These are phyloP conservation scores for Aspergillus nomiae DNA, from an alignment of 2,329 filamentous ascomycete species.

Conservation along the genomic window DNA sequence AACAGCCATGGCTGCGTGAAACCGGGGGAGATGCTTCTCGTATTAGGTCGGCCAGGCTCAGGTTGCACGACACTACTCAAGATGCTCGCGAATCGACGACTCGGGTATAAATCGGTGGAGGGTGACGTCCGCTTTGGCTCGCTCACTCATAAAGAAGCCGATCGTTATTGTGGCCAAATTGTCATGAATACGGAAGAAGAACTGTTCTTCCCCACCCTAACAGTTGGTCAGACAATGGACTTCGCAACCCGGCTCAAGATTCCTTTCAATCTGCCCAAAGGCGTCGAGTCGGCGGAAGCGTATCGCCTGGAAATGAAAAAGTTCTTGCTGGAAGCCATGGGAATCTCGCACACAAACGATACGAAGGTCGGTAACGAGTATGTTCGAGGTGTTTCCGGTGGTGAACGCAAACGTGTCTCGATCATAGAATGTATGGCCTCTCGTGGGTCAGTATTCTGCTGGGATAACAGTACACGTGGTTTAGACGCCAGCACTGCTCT, in stretches of 20 bases:
- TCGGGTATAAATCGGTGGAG: conserved; percentile 59
- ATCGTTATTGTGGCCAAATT: conserved; percentile 57
- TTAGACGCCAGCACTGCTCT: conserved; percentile 67
- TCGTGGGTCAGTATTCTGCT: conserved; percentile 60
- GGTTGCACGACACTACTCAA: conserved; percentile 74
- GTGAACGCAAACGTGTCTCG: conserved; percentile 68
- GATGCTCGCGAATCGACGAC: conserved; percentile 65
- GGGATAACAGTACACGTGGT: conserved; percentile 66
- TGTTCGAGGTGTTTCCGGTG: conserved; percentile 66
- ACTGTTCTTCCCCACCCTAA: conserved; percentile 51
- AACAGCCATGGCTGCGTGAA: conserved; percentile 69
- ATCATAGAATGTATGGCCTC: conserved; percentile 66
- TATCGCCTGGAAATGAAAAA: conserved; percentile 5
- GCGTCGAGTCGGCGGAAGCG: background rate
- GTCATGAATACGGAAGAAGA: conserved; percentile 57
- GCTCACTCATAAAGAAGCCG: conserved; percentile 43
- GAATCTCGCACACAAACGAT: conserved; percentile 30
- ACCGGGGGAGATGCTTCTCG: conserved; percentile 71
- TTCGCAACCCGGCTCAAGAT: conserved; percentile 24
- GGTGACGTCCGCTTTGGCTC: conserved; percentile 61
- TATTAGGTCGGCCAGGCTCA: conserved; percentile 68
- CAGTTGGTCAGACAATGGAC: conserved; percentile 53
- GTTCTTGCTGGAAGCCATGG: conserved; percentile 4
- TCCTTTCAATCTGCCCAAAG: conserved; percentile 1
- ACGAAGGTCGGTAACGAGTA: conserved; percentile 67